These are phyloP conservation scores for Akanthomyces muscarius DNA, from an alignment of 2,329 filamentous ascomycete species.

Conservation along the genomic window DNA sequence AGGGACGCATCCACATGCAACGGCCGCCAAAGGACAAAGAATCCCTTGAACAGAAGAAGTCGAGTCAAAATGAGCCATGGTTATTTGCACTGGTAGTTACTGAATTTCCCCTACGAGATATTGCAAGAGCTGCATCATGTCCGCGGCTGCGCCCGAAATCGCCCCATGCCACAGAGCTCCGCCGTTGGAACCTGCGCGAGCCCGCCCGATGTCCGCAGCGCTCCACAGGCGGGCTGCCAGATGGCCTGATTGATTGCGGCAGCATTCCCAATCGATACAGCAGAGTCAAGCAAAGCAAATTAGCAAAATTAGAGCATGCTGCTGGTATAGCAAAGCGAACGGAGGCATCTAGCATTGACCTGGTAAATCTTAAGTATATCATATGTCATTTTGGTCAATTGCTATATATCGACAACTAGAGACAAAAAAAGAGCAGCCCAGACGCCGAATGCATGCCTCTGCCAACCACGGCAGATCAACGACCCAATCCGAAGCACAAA, in stretches of 20 bases:
- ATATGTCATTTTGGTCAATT: not conserved
- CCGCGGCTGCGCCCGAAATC: not conserved
- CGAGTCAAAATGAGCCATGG: too few relatives aligned
- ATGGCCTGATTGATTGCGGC: not conserved
- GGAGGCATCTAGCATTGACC: too few relatives aligned
- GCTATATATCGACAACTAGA: not conserved
- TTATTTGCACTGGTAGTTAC: too few relatives aligned
- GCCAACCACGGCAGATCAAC: not conserved
- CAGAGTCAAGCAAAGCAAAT: too few relatives aligned
- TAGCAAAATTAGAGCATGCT: too few relatives aligned
- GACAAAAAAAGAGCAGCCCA: not conserved
- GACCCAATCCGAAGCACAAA: not conserved
- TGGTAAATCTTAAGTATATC: too few relatives aligned
- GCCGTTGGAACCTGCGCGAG: not conserved
- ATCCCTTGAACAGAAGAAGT: not conserved
- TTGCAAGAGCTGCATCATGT: too few relatives aligned
- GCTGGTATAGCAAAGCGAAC: too few relatives aligned
- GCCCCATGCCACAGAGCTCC: not conserved
- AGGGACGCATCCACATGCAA: not conserved
- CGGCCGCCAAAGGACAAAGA: not conserved
- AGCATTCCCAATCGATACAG: not conserved
- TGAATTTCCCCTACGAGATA: too few relatives aligned
- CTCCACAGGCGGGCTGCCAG: not conserved
- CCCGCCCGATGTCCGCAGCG: not conserved
- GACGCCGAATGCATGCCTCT: slow-evolving; percentile 12